A percentile compares a stretch with the other conserved stretches of the same genome.
Conservation (phyloP, 805 yeast genomes). For the Blastobotrys parvus region DNA sequence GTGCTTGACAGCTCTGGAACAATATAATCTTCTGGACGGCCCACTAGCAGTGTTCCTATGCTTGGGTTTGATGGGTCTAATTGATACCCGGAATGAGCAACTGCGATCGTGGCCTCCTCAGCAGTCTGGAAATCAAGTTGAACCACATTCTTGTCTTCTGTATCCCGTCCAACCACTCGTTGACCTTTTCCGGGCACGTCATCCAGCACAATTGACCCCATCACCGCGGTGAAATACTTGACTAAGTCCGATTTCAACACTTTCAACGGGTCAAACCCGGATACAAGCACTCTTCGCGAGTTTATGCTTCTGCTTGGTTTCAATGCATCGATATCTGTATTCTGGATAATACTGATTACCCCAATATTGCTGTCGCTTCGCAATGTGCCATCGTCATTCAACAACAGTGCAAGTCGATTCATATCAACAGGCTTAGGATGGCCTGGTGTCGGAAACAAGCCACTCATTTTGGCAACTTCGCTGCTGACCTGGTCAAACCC, state of each 20-base stretch:
- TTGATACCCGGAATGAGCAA: slow-evolving; percentile 31
- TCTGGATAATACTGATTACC: not conserved
- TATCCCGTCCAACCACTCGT: no score
- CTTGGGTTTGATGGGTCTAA: slow-evolving; percentile 19
- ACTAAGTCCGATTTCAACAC: slow-evolving; percentile 4
- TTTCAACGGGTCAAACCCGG: not conserved
- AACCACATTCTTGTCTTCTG: no score
- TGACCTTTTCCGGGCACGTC: slow-evolving; percentile 5
- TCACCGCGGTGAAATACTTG: slow-evolving; percentile 5
- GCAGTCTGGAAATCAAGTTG: slow-evolving; percentile 42
- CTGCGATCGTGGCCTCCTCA: slow-evolving; percentile 46
- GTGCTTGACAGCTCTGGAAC: slow-evolving; percentile 23
- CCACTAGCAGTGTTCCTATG: slow-evolving; percentile 24
- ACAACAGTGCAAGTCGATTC: not conserved
- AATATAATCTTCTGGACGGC: slow-evolving; percentile 42
- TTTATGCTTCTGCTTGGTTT: slow-evolving; percentile 6
- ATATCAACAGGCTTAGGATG: slow-evolving; percentile 20
- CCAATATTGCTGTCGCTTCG: not conserved
- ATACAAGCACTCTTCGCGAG: slow-evolving; percentile 1
- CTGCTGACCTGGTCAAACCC: slow-evolving; percentile 71
- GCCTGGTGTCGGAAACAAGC: slow-evolving; percentile 62
- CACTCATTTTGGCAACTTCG: slow-evolving; percentile 69
- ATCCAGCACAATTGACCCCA: slow-evolving; percentile 7
- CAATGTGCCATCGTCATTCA: not conserved
- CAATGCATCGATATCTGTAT: slow-evolving; percentile 4